A percentile compares a stretch with the other conserved stretches of the same genome.
Evolutionary conservation across 1,284 basidiomycete species (phyloP).

Genomic region (Ustilago lituana): DNA sequence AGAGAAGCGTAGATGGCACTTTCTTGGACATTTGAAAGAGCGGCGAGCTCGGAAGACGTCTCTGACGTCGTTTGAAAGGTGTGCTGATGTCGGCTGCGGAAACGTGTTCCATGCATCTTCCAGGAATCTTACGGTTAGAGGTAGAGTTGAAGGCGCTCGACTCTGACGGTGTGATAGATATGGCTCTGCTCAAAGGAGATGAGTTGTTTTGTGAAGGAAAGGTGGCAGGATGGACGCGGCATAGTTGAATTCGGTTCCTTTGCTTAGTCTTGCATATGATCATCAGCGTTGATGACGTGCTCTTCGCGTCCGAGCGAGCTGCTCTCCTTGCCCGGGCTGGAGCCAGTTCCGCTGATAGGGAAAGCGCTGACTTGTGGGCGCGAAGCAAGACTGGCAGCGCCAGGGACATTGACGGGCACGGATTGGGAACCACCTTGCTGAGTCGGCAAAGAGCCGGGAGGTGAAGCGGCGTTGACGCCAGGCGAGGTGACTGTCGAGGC

Average conservation of each 20-base stretch:
- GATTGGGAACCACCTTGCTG: conserved; percentile 74
- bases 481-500: conserved; percentile 61
- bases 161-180: neutral
- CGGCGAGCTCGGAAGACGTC: neutral
- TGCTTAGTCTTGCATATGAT: conserved; percentile 54
- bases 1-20: neutral
- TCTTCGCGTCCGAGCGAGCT: conserved; percentile 52
- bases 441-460: conserved; percentile 76
- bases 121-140: conserved; percentile 5
- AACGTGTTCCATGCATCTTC: conserved; percentile 5
- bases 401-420: conserved; percentile 75
- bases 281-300: conserved; percentile 53
- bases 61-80: neutral
- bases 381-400: conserved; percentile 74
- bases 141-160: neutral
- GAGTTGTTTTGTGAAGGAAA: neutral
- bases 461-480: conserved; percentile 75
- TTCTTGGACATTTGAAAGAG: neutral
- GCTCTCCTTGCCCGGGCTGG: conserved; percentile 54
- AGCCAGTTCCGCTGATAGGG: conserved; percentile 47
- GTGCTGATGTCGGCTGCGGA: neutral
- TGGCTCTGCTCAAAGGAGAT: neutral
- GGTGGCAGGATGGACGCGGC: neutral
- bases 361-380: conserved; percentile 54
- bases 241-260: neutral